Conservation (phyloP, 108 stramenopile genomes). For the Parietichytrium sp. region DNA sequence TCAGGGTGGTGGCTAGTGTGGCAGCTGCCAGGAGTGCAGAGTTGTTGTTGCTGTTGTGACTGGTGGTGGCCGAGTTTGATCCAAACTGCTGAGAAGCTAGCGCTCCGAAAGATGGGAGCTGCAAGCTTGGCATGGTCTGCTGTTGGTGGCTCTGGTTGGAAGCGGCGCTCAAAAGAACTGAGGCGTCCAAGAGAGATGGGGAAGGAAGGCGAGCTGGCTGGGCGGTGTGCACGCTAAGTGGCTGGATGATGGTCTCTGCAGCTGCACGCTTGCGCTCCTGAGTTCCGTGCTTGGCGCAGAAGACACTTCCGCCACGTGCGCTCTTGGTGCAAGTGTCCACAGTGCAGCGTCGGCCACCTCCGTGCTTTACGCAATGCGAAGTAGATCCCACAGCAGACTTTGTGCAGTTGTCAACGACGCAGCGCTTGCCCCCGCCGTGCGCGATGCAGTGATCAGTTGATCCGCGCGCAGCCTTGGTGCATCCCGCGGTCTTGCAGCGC, state of each 20-base stretch:
- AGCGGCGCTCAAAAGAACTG: too few relatives aligned
- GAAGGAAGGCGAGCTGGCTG: neutral
- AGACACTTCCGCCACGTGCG: conserved; percentile 86
- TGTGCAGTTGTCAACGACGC: conserved; percentile 79
- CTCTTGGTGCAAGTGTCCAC: conserved; percentile 84
- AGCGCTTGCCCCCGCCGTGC: conserved; percentile 92
- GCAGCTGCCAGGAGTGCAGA: neutral
- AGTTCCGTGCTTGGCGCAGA: conserved; percentile 89
- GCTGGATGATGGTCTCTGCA: neutral
- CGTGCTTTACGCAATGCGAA: conserved; percentile 88
- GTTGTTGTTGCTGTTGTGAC: neutral
- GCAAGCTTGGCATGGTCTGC: too few relatives aligned
- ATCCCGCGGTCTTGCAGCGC: conserved; percentile 80
- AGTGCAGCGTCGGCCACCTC: conserved; percentile 91
- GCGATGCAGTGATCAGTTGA: conserved; percentile 93
- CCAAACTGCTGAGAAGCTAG: too few relatives aligned
- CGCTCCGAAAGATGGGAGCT: too few relatives aligned
- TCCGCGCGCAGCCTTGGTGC: conserved; percentile 88
- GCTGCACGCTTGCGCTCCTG: conserved; percentile 18
- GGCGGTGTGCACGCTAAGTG: neutral
- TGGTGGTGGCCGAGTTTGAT: neutral
- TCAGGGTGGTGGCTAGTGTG: neutral
- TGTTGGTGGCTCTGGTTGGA: too few relatives aligned
- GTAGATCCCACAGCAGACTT: conserved; percentile 96
- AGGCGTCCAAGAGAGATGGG: too few relatives aligned